These are phyloP conservation scores for Penicillium sp. DNA, from an alignment of 2,329 filamentous ascomycete species.

Conservation along the genomic window DNA sequence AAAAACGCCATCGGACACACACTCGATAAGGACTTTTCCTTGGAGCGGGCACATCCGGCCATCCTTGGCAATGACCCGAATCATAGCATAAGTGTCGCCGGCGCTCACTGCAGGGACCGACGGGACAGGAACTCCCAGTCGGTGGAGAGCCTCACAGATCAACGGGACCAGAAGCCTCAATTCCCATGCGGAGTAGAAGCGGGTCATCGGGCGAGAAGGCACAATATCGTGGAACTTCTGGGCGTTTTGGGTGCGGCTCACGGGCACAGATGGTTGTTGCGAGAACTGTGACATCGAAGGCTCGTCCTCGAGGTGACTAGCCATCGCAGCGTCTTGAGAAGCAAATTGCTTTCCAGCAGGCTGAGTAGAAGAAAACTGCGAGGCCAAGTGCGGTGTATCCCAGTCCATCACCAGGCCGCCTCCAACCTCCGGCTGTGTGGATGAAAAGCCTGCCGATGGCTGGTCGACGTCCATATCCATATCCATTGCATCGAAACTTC, in stretches of 20 bases:
- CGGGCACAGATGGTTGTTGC: slow-evolving; percentile 70
- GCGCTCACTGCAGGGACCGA: slow-evolving; percentile 44
- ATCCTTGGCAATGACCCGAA: slow-evolving; percentile 72
- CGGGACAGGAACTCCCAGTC: slow-evolving; percentile 75
- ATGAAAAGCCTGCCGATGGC: slow-evolving; percentile 58
- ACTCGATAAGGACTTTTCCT: slow-evolving; percentile 46
- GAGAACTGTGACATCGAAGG: slow-evolving; percentile 84
- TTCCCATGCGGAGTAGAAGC: slow-evolving; percentile 85
- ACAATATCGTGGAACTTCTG: slow-evolving; percentile 88
- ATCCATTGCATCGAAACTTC: slow-evolving; percentile 63
- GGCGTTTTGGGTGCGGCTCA: slow-evolving; percentile 85
- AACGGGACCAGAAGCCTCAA: slow-evolving; percentile 73
- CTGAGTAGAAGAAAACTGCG: slow-evolving; percentile 48
- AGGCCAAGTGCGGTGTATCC: slow-evolving; percentile 67
- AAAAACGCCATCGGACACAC: slow-evolving; percentile 59
- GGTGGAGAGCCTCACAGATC: slow-evolving; percentile 76
- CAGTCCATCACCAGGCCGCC: slow-evolving; percentile 79
- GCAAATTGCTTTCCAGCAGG: slow-evolving; percentile 39
- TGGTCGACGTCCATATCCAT: slow-evolving; percentile 44
- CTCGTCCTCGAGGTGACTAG: slow-evolving; percentile 74
- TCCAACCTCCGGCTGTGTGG: slow-evolving; percentile 82
- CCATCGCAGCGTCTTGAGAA: slow-evolving; percentile 44
- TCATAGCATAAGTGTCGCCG: slow-evolving; percentile 55
- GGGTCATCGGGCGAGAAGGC: slow-evolving; percentile 79
- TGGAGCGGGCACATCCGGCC: slow-evolving; percentile 46